These are phyloP conservation scores for Heracleum sosnowskyi DNA, from an alignment of 129 eudicot genomes.

Conservation along the genomic window DNA sequence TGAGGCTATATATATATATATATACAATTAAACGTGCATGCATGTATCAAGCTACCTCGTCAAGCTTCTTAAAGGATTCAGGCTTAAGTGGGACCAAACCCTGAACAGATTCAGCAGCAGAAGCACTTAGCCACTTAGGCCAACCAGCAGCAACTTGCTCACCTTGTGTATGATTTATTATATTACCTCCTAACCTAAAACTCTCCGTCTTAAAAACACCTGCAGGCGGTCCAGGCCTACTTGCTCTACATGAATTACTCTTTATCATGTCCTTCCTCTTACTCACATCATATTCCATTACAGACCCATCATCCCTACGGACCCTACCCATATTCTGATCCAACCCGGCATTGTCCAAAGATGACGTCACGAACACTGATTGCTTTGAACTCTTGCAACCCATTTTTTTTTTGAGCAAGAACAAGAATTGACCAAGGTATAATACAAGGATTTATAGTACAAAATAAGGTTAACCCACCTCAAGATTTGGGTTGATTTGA, in stretches of 20 bases:
- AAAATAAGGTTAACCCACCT: constrained; percentile 33
- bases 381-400: constrained; percentile 87
- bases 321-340: constrained; percentile 39
- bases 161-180: constrained; percentile 52
- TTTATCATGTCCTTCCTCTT: constrained; percentile 38
- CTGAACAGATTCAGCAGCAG: constrained; percentile 76
- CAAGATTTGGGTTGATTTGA: constrained; percentile 16
- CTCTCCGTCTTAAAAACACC: constrained; percentile 62
- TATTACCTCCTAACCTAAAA: constrained; percentile 76
- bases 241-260: constrained; percentile 59
- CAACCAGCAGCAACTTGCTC: constrained; percentile 94
- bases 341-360: constrained; percentile 49
- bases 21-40: too few relatives aligned
- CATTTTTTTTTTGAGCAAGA: constrained; percentile 26
- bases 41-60: constrained; percentile 37
- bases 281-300: constrained; percentile 35
- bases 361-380: constrained; percentile 75
- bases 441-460: not conserved
- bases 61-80: constrained; percentile 70
- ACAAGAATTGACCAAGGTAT: too few relatives aligned
- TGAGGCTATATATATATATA: too few relatives aligned
- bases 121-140: constrained; percentile 90
- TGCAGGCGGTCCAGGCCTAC: too few relatives aligned
- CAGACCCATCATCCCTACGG: constrained; percentile 39
- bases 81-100: constrained; percentile 80